Evolutionary conservation across 2,329 filamentous ascomycete genomes (phyloP), one percentile per base, ranked within the genome.

Genomic region (Ceratocystis smalleyi): DNA sequence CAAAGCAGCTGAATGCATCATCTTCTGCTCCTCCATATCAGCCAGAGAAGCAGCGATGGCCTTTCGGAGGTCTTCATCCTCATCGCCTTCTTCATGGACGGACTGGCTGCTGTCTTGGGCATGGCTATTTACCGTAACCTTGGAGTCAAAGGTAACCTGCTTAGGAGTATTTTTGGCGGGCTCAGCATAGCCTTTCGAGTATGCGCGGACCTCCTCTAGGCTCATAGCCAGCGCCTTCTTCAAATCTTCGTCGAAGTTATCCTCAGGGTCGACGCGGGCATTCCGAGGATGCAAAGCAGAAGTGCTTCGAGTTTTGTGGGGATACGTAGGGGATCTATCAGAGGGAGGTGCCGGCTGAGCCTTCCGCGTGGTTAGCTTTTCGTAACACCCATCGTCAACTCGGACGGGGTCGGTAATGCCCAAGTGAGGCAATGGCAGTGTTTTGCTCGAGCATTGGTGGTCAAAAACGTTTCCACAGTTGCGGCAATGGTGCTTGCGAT

Each of bases 391-490:
- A 73, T 99, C 94, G 71, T 97, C 94, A 22, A 99, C 94, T 69
- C 94, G 84, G 2, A 97, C 94, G 2, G 94, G 83, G 68, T 95
- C 87, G 71, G 91, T 77, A 68, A 99, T 97, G 67, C 94, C 94
- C 15, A 99, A 81, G 72, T 97, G 94, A 15, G 94, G 92, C 17
- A 99, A 78, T 4, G 94, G 87, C 49, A 96, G 81, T 24, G 82
- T 84, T 77, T 97, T 97, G 77, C 84, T 86, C 15, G 92, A 97
- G 72, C 94, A 99, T 70, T 94, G 86, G 68, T 92, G 90, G 72
- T 96, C 95, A 73, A 99, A 99, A 71, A 95, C 94, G 74, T 94
- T 96, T 62, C 94, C 94, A 71, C 94, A 99, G 74, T 99, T 99
- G 69, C 94, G 86, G 72, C 94, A 99, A 74, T 99, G 94, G 73